Base-by-base conservation (phyloP, 345 rosid genomes). In the Citrus trifoliata region DNA sequence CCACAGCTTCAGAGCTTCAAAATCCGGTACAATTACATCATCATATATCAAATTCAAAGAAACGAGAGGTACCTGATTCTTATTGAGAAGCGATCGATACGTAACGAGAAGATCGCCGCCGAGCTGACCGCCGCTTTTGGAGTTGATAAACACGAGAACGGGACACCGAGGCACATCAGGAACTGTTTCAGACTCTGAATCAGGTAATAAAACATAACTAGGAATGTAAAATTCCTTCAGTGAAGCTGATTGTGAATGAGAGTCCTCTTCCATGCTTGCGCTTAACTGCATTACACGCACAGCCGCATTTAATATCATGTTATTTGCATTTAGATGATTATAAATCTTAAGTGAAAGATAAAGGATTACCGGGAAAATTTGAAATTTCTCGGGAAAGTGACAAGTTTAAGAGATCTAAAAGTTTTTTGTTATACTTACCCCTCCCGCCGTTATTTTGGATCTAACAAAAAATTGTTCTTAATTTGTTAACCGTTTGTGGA, bases 61-160 rank as follows among this genome's bases (percentile, higher is more conserved):
- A 21, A 16, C 37, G 48, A 74, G 30, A 55, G 5, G 48, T 63
- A 91, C 97, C 94, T 95, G 98, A 28, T 85, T 65, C 13, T 76
- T 76, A 65, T 87, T 89, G 82, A 93, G 93, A 35, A 95, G 80
- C 76, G 70, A 24, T 22, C 89, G 90, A 82, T 86, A 93, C 48
- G 97, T 92, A 9, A 76, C 65, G 33, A 93, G 89, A 65, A 95
- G 99, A 72, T 89, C 83, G 13, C 92, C 94, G 64, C 98, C 98
- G 66, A 93, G 89, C 82, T 91, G 99, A 24, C 94, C 99, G 2
- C 98, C 98, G 66, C 97, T 95, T 82, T 81, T 93, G 82, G 98
- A 89, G 86, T 95, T 95, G 80, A 95, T 81, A 79, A 93, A 93
- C 22, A 93, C 97, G 33, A 95, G 68, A 62, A 91, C 86, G 0